Evolutionary conservation across 2,329 filamentous ascomycete genomes (phyloP).

Genomic region (Zasmidium cellare): DNA sequence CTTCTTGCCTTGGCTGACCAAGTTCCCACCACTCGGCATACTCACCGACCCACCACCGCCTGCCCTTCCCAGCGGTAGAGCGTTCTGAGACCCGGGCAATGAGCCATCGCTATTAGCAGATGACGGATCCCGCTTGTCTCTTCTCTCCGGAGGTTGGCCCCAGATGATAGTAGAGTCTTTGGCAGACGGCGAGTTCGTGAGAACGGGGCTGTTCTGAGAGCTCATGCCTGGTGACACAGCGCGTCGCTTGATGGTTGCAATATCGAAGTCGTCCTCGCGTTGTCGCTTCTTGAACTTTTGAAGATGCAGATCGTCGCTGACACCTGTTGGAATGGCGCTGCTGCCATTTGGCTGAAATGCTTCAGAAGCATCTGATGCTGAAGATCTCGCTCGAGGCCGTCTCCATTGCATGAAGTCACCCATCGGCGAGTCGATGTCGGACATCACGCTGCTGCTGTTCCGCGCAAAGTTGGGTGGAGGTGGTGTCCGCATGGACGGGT

Average conservation of each 20-base stretch:
- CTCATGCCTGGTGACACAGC: conserved; percentile 92
- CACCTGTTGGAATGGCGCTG: conserved; percentile 18
- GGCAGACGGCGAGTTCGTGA: conserved; percentile 77
- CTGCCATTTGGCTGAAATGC: conserved; percentile 24
- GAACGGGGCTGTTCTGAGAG: conserved; percentile 82
- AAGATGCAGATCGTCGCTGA: conserved; percentile 35
- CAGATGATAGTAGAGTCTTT: conserved; percentile 67
- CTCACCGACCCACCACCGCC: conserved; percentile 16
- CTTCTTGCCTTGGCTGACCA: conserved; percentile 47
- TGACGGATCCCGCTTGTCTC: conserved; percentile 31
- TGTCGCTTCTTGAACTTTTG: conserved; percentile 70
- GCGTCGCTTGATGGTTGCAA: conserved; percentile 81
- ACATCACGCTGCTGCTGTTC: conserved; percentile 54
- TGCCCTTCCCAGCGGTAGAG: conserved; percentile 5
- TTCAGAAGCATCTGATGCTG: conserved; percentile 34
- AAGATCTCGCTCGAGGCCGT: conserved; percentile 32
- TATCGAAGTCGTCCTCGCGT: conserved; percentile 87
- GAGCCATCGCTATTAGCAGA: conserved; percentile 10
- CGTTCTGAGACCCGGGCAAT: conserved; percentile 7
- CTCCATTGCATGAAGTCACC: conserved; percentile 26
- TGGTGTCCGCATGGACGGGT: conserved; percentile 63
- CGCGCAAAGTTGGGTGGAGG: conserved; percentile 61
- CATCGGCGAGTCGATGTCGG: conserved; percentile 71
- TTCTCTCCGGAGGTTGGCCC: conserved; percentile 60
- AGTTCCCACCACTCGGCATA: conserved; percentile 10